Evolutionary conservation across 345 rosid genomes (phyloP), one percentile per base, ranked within the genome.

Genomic region (Rhodomyrtus tomentosa): DNA sequence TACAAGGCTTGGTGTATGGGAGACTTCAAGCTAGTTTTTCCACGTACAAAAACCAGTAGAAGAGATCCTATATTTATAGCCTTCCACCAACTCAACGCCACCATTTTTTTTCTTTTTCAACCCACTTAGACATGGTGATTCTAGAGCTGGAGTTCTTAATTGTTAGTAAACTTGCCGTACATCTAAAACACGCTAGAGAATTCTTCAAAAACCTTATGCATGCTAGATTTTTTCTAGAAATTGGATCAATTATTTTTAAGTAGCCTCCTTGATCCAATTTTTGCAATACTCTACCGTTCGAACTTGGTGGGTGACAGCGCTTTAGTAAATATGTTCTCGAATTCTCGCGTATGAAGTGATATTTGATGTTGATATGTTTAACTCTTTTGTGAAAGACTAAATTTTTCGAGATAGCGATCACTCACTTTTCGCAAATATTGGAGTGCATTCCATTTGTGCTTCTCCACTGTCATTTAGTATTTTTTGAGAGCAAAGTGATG

Each of bases 241-340:
- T 68, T 68, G 24, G 42, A 68, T 32, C 10, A 20, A 32, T 68
- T 32, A 32, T 16, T 62, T 62, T 68, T 16, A 4, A 68, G 10
- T 7, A 5, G 22, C 27, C 42, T 32, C 24, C 22, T 32, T 18
- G 20, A 32, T 32, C 74, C 24, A 36, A 36, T 68, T 68, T 68
- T 9, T 36, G 76, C 7, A 45, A 36, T 36, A 8, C 76, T 62
- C 13, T 16, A 62, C 10, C 4, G 4, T 68, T 68, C 6, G 45
- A 68, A 68, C 76, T 36, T 68, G 25, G 45, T 14, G 13, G 76
- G 76, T 6, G 4, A 42, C 36, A 68, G 13, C 25, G 20, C 79
- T 1, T 10, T 9, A 8, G 40, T 32, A 68, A 68, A 40, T 4
- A 21, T 0, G 79, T 40, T 3, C 0, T 11, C 42, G 4, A 36